phyloP scores from a whole-genome alignment of 148 eudicot species.

The Vaccinium myrtillus region DNA sequence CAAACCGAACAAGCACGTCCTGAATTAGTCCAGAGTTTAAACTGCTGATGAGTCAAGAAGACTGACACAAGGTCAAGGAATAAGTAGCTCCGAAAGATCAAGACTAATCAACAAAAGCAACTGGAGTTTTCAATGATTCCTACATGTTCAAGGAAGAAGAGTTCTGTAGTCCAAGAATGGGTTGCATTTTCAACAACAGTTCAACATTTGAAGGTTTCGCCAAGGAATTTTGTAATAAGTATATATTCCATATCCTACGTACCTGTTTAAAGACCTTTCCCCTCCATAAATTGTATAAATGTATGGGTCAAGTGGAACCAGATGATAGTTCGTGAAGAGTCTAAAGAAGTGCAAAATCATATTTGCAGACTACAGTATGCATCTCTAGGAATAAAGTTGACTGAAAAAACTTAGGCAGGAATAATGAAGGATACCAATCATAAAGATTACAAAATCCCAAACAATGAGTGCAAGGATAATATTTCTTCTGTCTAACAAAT shows the following conservation, averaged over 20 bases:
- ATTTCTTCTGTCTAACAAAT: neutral
- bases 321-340: neutral
- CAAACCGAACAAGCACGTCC: slow-evolving; percentile 94
- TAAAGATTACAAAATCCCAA: neutral
- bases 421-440: neutral
- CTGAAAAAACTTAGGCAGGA: neutral
- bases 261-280: neutral
- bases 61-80: neutral
- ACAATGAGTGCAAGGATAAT: neutral
- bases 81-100: neutral
- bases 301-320: neutral
- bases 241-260: neutral
- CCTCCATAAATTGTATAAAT: neutral
- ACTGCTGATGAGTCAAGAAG: neutral
- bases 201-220: neutral
- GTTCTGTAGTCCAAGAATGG: neutral
- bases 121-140: neutral
- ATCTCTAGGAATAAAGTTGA: neutral
- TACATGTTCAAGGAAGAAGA: neutral
- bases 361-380: neutral
- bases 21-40: slow-evolving; percentile 27
- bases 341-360: neutral
- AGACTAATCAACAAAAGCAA: neutral
- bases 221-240: neutral
- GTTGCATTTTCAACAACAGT: neutral